Evolutionary conservation across 768 basidiomycete species (phyloP).

Genomic region (Boletus huronensis): DNA sequence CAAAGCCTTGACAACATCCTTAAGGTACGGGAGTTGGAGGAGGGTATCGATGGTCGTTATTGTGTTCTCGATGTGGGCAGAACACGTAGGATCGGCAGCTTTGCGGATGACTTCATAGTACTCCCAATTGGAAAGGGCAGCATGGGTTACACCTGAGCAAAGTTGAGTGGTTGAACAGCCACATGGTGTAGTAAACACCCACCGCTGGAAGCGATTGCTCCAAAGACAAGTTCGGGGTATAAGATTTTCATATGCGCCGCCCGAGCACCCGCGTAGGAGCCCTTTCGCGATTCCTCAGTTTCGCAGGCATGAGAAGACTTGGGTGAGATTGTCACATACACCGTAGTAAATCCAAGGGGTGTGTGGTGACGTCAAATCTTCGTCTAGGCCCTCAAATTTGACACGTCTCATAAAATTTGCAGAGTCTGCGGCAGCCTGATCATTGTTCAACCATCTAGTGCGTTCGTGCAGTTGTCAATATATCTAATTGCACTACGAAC

Average conservation of each 20-base stretch:
- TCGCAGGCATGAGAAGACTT: not conserved
- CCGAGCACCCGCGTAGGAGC: slow-evolving; percentile 90
- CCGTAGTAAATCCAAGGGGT: slow-evolving; percentile 95
- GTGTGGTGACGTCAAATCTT: slow-evolving; percentile 65
- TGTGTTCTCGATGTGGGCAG: slow-evolving; percentile 52
- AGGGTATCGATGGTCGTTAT: slow-evolving; percentile 61
- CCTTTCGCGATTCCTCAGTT: slow-evolving; percentile 38
- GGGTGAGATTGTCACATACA: slow-evolving; percentile 39
- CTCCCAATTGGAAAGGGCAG: slow-evolving; percentile 76
- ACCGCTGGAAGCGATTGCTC: slow-evolving; percentile 88
- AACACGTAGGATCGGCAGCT: slow-evolving; percentile 63
- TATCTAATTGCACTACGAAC: not conserved
- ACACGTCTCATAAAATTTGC: slow-evolving; percentile 87
- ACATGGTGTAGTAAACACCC: slow-evolving; percentile 14
- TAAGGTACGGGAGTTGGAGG: slow-evolving; percentile 46
- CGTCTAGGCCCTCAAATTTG: slow-evolving; percentile 65
- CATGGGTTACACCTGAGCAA: slow-evolving; percentile 75
- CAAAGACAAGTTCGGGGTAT: slow-evolving; percentile 86
- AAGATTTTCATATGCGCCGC: slow-evolving; percentile 88
- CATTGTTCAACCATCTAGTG: slow-evolving; percentile 81
- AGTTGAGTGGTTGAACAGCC: not conserved
- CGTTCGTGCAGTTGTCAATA: slow-evolving; percentile 5
- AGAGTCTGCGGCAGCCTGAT: slow-evolving; percentile 85
- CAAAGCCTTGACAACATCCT: slow-evolving; percentile 56
- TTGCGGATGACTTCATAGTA: slow-evolving; percentile 81